Conservation (phyloP, 2,329 filamentous ascomycete genomes). For the Colletotrichum simmondsii region DNA sequence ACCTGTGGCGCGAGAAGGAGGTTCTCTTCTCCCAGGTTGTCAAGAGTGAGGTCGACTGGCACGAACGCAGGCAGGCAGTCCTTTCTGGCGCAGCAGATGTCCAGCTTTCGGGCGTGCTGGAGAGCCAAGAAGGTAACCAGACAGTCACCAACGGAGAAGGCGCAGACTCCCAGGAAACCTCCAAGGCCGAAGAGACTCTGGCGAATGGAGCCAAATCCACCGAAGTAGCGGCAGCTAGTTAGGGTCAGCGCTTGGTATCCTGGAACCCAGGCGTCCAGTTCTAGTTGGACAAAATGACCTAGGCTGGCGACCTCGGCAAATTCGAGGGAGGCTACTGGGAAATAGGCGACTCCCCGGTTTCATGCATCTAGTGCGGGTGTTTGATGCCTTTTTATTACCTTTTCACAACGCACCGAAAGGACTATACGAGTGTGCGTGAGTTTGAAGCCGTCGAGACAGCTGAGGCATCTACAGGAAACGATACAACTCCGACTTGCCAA, state of each 20-base stretch:
- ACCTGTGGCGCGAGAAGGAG: constrained; percentile 85
- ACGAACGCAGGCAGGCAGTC: constrained; percentile 66
- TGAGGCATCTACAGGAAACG: neutral
- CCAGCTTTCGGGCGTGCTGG: constrained; percentile 48
- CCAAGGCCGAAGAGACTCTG: neutral
- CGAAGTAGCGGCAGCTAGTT: constrained; percentile 13
- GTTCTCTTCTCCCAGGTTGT: constrained; percentile 80
- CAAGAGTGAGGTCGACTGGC: constrained; percentile 73
- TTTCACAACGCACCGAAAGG: neutral
- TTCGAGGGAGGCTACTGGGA: neutral
- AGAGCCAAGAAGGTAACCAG: constrained; percentile 34
- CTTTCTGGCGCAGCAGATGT: constrained; percentile 60
- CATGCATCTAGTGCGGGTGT: neutral
- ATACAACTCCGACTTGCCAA: neutral
- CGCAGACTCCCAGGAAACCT: constrained; percentile 37
- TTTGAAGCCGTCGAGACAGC: neutral
- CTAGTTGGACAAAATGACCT: neutral
- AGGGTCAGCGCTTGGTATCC: neutral
- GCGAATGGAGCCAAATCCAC: constrained; percentile 20
- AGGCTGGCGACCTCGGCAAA: neutral
- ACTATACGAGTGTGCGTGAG: neutral
- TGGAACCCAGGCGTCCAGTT: neutral
- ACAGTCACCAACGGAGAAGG: constrained; percentile 34
- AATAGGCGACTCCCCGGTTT: neutral
- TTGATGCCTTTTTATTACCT: neutral